Evolutionary conservation across 352 stramenopile genomes (phyloP).

Genomic region (Phytopythium delawarense): DNA sequence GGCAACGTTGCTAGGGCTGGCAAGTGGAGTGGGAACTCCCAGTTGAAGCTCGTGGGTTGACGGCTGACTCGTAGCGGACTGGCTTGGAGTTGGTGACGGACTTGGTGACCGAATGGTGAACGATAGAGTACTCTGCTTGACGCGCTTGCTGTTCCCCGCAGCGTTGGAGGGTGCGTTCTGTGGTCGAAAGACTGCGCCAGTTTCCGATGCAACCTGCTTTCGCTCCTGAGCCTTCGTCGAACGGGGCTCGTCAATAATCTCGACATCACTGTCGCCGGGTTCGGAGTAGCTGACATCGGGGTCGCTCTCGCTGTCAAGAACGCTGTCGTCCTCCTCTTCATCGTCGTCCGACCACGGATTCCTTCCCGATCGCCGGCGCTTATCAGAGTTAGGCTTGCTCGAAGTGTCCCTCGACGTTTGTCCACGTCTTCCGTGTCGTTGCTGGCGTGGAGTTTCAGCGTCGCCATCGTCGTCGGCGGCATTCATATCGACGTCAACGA

Average conservation of each 20-base stretch:
- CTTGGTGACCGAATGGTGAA: background rate
- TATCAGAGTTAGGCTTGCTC: conserved; percentile 9
- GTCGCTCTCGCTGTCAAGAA: conserved; percentile 37
- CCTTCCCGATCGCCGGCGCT: conserved; percentile 15
- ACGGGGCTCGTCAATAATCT: conserved; percentile 3
- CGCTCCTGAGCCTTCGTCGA: background rate
- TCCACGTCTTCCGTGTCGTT: background rate
- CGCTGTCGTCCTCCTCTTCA: conserved; percentile 24
- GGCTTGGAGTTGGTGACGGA: background rate
- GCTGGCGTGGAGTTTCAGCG: conserved; percentile 1
- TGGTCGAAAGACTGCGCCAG: background rate
- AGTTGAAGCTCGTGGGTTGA: background rate
- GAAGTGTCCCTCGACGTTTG: background rate
- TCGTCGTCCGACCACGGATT: conserved; percentile 28
- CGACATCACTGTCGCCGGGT: conserved; percentile 10
- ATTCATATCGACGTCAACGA: conserved; percentile 7
- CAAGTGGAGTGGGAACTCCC: background rate
- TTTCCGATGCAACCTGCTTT: background rate
- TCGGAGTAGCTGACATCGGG: conserved; percentile 17
- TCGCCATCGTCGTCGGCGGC: conserved; percentile 12
- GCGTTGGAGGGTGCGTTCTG: background rate
- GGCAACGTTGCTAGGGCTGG: background rate
- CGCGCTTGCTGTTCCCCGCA: background rate
- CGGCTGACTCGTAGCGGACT: background rate
- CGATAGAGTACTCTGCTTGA: background rate